Evolutionary conservation across 768 basidiomycete genomes (phyloP), one percentile per base, ranked within the genome.

Genomic region (Suillus subaureus): DNA sequence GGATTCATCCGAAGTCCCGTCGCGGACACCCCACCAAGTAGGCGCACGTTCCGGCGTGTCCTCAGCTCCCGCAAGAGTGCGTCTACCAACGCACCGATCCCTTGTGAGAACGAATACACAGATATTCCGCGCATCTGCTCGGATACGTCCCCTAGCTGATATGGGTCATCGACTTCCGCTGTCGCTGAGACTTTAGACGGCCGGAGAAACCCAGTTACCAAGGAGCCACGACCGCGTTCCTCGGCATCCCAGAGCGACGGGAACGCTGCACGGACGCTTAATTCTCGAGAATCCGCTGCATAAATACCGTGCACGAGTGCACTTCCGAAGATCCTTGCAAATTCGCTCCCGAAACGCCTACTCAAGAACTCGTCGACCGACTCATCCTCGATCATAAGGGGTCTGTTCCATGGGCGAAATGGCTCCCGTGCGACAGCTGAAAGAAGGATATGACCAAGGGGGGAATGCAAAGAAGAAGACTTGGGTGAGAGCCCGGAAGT

Each of bases 231-330:
- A 3, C 91, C 89, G 26, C 81, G 75, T 61, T 88, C 83, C 72
- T 91, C 93, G 0, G 88, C 82, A 1, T 89, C 84, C 85, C 87
- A 91, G 62, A 97, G 69, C 3, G 81, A 78, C 0, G 93, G 90
- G 71, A 97, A 94, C 1, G 93, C 86, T 2, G 94, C 84, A 4
- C 89, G 85, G 3, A 94, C 81, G 65, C 92, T 93, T 21, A 99
- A 77, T 47, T 79, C 71, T 3, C 91, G 79, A 2, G 95, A 86
- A 71, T 97, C 94, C 0, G 94, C 87, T 1, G 94, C 95, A 73
- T 98, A 98, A 63, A 99, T 92, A 0, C 97, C 97, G 71, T 97
- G 96, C 1, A 95, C 87, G 65, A 97, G 79, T 0, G 96, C 90
- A 40, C 84, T 93, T 73, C 91, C 88, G 63, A 98, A 83, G 3